Base-by-base conservation (phyloP, 176 grass and related monocot genomes). In the Paspalum vaginatum region DNA sequence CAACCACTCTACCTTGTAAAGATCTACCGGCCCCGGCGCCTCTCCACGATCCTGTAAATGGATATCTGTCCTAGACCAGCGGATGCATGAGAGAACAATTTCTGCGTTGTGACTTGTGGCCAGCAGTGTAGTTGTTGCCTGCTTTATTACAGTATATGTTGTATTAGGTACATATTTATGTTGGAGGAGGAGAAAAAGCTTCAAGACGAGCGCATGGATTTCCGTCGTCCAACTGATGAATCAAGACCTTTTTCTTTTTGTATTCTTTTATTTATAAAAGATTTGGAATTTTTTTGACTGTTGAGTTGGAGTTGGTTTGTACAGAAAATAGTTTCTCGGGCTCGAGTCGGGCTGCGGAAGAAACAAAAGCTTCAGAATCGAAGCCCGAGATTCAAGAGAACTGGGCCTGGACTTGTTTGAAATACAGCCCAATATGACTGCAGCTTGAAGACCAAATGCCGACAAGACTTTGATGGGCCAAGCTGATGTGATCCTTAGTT, bases 1-100 rank as follows among this genome's bases (percentile, higher is more conserved):
- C 43, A 62, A 32, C 44, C 5, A 50, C 82, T 48, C 41, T 5
- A 37, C 20, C 64, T 84, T 40, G 57, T n/a, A 47, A 77, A 77
- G 63, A 84, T 76, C 39, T 46, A 42, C 1, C 40, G 22, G 40
- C 41, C 21, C 53, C 6, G 11, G 40, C 46, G 66, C 54, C 39
- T 60, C 18, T 57, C 18, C 0, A 41, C 6, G 32, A 41, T 13
- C 7, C 11, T 39, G 48, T 51, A 18, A 37, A 55, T 21, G 70
- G 49, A 73, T 27, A 5, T 40, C 70, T 41, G 13, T 38, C 60
- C 60, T 1, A 62, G 25, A 4, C 11, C 49, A 38, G 51, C 2
- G 52, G 5, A 38, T 13, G 41, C 1, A 20, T 20, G 25, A 65
- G 16, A 39, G 22, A 37, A 65, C 73, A 26, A 15, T 47, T 77